phyloP scores from a whole-genome alignment of 2,329 filamentous ascomycete species.

The Gnomoniopsis smithogilvyi region DNA sequence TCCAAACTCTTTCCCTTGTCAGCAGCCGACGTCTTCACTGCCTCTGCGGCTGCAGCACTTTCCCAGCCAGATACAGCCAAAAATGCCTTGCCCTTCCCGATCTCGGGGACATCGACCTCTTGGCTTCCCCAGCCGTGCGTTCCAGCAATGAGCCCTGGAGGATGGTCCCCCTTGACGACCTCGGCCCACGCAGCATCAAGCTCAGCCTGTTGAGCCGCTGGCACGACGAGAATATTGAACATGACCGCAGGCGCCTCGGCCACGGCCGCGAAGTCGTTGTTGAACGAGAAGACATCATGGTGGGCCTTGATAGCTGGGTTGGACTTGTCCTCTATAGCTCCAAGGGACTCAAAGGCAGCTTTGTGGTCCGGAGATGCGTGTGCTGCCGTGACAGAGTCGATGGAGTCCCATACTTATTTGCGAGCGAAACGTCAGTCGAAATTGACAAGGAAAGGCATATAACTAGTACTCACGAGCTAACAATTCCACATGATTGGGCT shows the following conservation, averaged over 20 bases:
- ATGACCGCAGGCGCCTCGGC: constrained; percentile 16
- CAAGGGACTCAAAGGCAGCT: background rate
- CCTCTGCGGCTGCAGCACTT: constrained; percentile 14
- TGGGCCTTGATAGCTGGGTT: constrained; percentile 9
- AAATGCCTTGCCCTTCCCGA: constrained; percentile 16
- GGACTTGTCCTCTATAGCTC: constrained; percentile 15
- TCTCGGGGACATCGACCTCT: constrained; percentile 5
- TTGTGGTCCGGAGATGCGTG: constrained; percentile 4
- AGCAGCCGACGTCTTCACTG: background rate
- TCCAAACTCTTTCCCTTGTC: constrained; percentile 13
- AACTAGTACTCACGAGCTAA: constrained; percentile 17
- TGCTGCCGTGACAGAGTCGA: constrained; percentile 5
- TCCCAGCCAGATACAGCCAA: constrained; percentile 13
- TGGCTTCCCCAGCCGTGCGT: constrained; percentile 18
- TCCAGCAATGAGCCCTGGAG: constrained; percentile 15
- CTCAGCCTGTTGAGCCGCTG: background rate
- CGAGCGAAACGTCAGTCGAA: background rate
- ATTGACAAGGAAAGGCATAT: too few species aligned
- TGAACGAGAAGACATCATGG: constrained; percentile 13
- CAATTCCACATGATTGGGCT: constrained; percentile 15
- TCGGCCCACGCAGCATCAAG: constrained; percentile 16
- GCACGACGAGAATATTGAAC: constrained; percentile 11
- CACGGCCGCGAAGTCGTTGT: constrained; percentile 13
- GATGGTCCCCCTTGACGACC: constrained; percentile 1
- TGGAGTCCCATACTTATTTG: constrained; percentile 16